Evolutionary conservation across 305 asterid species (phyloP), one percentile per base, ranked within the genome.

Genomic region (Plantago coronopus): DNA sequence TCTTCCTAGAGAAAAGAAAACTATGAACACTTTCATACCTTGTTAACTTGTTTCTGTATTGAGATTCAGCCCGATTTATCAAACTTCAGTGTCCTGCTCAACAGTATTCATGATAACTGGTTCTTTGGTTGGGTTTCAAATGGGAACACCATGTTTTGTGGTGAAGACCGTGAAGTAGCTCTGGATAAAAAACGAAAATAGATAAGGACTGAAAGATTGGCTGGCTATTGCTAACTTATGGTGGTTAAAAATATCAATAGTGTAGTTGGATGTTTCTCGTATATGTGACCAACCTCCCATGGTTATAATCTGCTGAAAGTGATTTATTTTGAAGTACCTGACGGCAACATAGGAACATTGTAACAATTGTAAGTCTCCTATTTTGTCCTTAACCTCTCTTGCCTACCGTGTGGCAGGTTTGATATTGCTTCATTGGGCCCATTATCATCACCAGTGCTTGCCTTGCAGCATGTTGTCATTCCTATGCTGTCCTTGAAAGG

Each of bases 401-500:
- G 42, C 42, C 42, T 8, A 34, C 42, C 23, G 62, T 56, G 42
- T 70, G 72, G 79, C 89, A 91, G 98, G 98, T 84, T 82, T 74
- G 96, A 88, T 77, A 85, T 88, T 75, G 93, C 95, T 72, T 59
- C 64, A 21, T 75, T 88, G 66, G 65, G 80, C 54, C 79, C 87
- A 64, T 56, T 80, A 64, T 67, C 83, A 47, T 78, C 95, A 19
- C 98, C 96, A 38, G 95, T 91, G 60, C 81, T 91, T 69, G 77
- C 95, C 61, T 68, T 91, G 78, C 87, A 78, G 75, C 98, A 88
- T 73, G 73, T 83, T 57, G 78, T 83, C 66, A 73, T 83, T 77
- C 88, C 90, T 58, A 72, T 72, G 71, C 66, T 45, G 48, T 67
- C 72, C 45, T 68, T 74, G 49, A 71, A 78, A 70, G 96, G 98